These are phyloP conservation scores for Bothriochloa decipiens DNA, from an alignment of 176 grass and related monocot species.

Conservation along the genomic window DNA sequence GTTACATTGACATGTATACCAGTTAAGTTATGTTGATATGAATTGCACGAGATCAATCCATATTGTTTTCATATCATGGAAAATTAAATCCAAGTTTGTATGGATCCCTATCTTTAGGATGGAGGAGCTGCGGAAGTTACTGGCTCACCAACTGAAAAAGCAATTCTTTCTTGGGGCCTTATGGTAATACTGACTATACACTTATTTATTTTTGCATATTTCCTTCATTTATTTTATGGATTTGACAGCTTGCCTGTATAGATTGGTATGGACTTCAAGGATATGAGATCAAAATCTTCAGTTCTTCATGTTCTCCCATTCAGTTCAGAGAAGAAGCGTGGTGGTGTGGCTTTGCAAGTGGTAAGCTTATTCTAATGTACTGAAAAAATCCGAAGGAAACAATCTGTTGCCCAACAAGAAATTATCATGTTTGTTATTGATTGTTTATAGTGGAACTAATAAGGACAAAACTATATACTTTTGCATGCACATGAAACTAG, in stretches of 20 bases:
- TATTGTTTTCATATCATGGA: neutral
- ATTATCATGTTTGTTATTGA: neutral
- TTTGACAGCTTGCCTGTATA: slow-evolving; percentile 39
- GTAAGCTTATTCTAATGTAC: slow-evolving; percentile 42
- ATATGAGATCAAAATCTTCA: slow-evolving; percentile 54
- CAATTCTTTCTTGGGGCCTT: slow-evolving; percentile 87
- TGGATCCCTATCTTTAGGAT: slow-evolving; percentile 62
- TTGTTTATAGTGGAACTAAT: slow-evolving; percentile 1
- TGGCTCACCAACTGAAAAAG: slow-evolving; percentile 93
- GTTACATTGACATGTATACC: neutral
- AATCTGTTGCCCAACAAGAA: slow-evolving; percentile 14
- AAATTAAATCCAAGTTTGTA: slow-evolving; percentile 31
- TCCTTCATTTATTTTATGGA: slow-evolving; percentile 10
- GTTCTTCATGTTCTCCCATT: slow-evolving; percentile 87
- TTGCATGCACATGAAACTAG: neutral
- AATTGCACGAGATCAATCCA: neutral
- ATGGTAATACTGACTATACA: slow-evolving; percentile 60
- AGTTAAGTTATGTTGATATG: slow-evolving; percentile 47
- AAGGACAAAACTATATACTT: neutral
- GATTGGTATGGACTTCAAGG: slow-evolving; percentile 71
- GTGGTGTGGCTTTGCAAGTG: slow-evolving; percentile 75
- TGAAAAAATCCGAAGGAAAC: slow-evolving; percentile 23
- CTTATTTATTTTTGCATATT: slow-evolving; percentile 10
- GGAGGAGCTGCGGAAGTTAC: slow-evolving; percentile 66
- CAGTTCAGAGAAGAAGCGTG: slow-evolving; percentile 92